Evolutionary conservation across 1,284 basidiomycete species (phyloP), one percentile per base, ranked within the genome.

Genomic region (Schizopora paradoxa): DNA sequence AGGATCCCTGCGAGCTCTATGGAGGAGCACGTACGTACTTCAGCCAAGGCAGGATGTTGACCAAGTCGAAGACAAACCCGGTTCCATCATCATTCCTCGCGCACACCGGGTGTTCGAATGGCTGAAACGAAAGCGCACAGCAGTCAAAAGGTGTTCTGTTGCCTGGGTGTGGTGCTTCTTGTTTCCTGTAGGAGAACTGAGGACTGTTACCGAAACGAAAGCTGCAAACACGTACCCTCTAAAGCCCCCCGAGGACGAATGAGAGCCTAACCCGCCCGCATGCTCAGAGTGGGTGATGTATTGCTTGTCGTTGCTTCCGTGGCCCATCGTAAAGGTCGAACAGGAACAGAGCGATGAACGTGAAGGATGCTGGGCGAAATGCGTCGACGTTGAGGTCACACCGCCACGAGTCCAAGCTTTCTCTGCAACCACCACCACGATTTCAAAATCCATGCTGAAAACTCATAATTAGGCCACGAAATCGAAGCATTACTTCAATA

Each of bases 41-140:
- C 37, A 97, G 73, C 79, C 91, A 96, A 26, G 93, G 91, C 29
- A 95, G 84, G 56, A 96, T 91, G 61, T 91, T 92, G 41, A 90
- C 74, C 41, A 94, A 67, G 55, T 94, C 90, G 61, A 91, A 91
- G n/a, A 89, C 86, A 41, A 67, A 68, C 7, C 88, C 87, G 1
- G 84, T 87, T 23, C 86, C 85, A 58, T 91, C 87, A 26, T 72
- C 60, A 56, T 88, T 88, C 26, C 82, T 74, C 1, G 90, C 87
- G 56, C 90, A 92, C 5, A 96, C 93, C 0, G 94, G 94, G 57
- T 91, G 84, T 18, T 72, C 73, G 62, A 96, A 97, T 1, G 87
- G 90, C 61, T 95, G 91, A 53, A 95, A 87, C 5, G 91, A 92
- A 26, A 97, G 76, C 0, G 92, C 84, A 56, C 94, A 98, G 58